A percentile compares a stretch with the other conserved stretches of the same genome.
Conservation (phyloP, 208 protist genomes). For the Leishmania arabica region DNA sequence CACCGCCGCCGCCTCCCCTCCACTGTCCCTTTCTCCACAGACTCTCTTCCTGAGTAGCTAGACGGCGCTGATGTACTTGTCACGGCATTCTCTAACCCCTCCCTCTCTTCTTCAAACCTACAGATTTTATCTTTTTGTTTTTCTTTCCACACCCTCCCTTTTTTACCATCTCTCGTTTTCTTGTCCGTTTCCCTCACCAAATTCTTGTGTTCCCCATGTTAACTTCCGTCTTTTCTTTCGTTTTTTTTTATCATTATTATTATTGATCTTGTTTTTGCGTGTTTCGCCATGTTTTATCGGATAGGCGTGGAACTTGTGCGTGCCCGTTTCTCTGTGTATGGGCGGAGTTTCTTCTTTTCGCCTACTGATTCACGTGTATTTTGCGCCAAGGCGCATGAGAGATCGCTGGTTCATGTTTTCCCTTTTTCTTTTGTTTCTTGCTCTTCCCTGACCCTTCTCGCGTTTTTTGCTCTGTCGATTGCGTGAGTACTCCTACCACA, state of each 20-base stretch:
- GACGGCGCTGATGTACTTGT: neutral
- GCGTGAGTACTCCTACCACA: neutral
- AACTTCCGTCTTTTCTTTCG: neutral
- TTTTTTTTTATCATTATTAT: too few relatives aligned
- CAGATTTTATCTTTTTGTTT: neutral
- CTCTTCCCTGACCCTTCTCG: neutral
- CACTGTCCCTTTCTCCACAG: neutral
- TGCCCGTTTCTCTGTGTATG: too few relatives aligned
- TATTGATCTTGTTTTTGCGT: neutral
- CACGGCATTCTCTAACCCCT: neutral
- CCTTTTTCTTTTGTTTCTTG: neutral
- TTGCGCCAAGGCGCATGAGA: neutral
- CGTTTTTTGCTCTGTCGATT: neutral
- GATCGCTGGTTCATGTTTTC: neutral
- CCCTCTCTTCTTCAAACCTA: neutral
- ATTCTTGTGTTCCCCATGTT: neutral
- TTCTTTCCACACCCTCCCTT: neutral
- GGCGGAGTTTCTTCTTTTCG: neutral
- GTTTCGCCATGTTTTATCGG: neutral
- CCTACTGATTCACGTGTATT: neutral
- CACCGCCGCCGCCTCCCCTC: neutral
- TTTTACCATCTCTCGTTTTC: neutral
- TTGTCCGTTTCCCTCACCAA: slow-evolving; percentile 1
- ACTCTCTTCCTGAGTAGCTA: neutral
- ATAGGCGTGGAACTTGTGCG: neutral